phyloP scores from a whole-genome alignment of 768 basidiomycete species.

The Boletales sp. region DNA sequence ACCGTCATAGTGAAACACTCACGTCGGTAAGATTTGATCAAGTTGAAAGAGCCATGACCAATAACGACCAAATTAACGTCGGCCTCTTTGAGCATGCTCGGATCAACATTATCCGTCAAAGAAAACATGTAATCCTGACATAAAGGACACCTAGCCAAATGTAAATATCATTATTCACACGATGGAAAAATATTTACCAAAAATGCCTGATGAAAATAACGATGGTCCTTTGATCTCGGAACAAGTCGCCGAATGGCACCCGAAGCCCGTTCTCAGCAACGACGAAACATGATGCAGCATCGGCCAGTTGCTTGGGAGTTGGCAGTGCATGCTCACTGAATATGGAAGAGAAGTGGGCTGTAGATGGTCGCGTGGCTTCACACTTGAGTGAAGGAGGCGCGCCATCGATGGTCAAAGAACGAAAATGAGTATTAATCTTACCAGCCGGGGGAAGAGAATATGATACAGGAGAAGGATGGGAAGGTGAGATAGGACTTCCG shows the following conservation, averaged over 20 bases:
- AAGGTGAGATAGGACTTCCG: constrained; percentile 8
- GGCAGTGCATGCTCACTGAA: constrained; percentile 51
- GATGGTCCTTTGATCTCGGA: constrained; percentile 55
- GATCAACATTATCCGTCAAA: constrained; percentile 47
- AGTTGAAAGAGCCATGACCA: constrained; percentile 71
- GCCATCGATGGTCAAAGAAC: constrained; percentile 19
- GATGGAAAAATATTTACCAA: constrained; percentile 41
- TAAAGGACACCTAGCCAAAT: constrained; percentile 57
- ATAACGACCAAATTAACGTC: constrained; percentile 67
- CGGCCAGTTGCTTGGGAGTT: constrained; percentile 50
- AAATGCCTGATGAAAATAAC: constrained; percentile 88
- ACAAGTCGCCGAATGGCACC: constrained; percentile 67
- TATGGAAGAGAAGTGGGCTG: constrained; percentile 11
- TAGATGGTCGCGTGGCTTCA: constrained; percentile 14
- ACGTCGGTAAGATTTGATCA: constrained; percentile 75
- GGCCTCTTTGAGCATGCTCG: constrained; percentile 44
- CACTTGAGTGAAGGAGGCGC: constrained; percentile 1
- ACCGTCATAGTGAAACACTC: constrained; percentile 21
- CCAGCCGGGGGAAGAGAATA: constrained; percentile 5
- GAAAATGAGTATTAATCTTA: constrained; percentile 16
- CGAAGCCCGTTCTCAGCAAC: constrained; percentile 64
- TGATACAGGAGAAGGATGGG: constrained; percentile 13
- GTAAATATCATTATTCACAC: constrained; percentile 5
- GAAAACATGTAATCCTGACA: constrained; percentile 88
- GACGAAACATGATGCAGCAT: constrained; percentile 61